Base-by-base conservation (phyloP, 139 green algal genomes). In the Marvania coccoides region DNA sequence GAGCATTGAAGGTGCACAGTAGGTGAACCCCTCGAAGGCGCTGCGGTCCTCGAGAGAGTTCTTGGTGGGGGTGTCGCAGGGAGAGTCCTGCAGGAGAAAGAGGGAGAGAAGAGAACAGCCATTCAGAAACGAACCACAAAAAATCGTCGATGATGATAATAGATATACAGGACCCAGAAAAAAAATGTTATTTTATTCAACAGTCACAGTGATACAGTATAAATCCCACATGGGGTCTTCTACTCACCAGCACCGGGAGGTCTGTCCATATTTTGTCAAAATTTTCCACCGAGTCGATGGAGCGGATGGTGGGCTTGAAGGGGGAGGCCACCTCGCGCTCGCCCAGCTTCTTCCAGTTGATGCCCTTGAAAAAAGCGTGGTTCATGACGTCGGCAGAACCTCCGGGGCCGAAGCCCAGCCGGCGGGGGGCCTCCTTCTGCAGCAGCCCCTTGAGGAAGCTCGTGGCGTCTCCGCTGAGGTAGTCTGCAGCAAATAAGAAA, bases 221-320 rank as follows among this genome's bases (percentile, higher is more conserved):
- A 13, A 58, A 42, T n/a, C 13, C 48, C 24, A 7, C 8, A 33
- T 1, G 31, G 55, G 6, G 38, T 13, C 51, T 39, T 47, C 29
- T 23, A 48, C 55, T 6, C 28, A 70, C 69, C 37, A 38, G 39
- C 2, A 48, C 40, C 6, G 70, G 67, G 72, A 89, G 70, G 34
- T 89, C 73, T 33, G 90, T 96, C 73, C 74, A 96, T 23, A 88
- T 82, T 34, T 81, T 79, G 76, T 96, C 90, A 73, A 96, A 96
- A 62, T 95, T 95, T 45, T 91, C 82, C 0, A 86, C 78, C 46
- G 71, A 85, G 24, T 76, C 59, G 2, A 55, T 35, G 0, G 54
- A 37, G 6, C 55, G 33, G 24, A 80, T 45, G 4, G 71, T 74
- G 3, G 93, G 93, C 58, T 80, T 84, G 82, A 98, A 98, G 31